Conservation (phyloP, 352 stramenopile genomes). For the Globisporangium takayamanum region DNA sequence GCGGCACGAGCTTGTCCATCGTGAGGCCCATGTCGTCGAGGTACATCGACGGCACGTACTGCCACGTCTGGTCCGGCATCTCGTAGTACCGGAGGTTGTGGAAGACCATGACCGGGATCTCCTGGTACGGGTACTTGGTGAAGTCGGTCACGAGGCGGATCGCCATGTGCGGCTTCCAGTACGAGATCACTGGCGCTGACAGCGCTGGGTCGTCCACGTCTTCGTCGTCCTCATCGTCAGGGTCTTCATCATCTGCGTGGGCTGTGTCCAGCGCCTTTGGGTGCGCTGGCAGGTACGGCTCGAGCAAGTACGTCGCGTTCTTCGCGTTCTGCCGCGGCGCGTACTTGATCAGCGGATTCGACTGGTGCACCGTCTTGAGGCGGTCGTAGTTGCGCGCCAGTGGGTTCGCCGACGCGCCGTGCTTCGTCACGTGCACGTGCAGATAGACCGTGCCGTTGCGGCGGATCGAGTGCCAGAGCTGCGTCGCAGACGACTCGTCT, state of each 20-base stretch:
- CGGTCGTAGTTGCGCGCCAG: conserved; percentile 30
- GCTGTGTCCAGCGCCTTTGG: conserved; percentile 5
- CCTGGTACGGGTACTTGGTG: conserved; percentile 54
- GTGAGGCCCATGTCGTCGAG: conserved; percentile 71
- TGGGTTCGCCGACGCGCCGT: conserved; percentile 40
- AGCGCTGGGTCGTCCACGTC: conserved; percentile 21
- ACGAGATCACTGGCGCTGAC: conserved; percentile 38
- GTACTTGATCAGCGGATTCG: conserved; percentile 52
- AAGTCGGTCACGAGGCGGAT: conserved; percentile 73
- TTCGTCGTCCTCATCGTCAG: neutral
- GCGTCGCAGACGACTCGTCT: neutral
- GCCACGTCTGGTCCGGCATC: conserved; percentile 35
- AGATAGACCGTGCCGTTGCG: conserved; percentile 58
- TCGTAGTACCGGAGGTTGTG: conserved; percentile 61
- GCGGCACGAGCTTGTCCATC: conserved; percentile 56
- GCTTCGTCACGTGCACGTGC: conserved; percentile 65
- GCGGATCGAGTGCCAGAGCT: conserved; percentile 37
- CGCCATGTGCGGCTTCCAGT: conserved; percentile 72
- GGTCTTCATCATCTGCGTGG: conserved; percentile 4
- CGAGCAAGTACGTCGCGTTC: conserved; percentile 53
- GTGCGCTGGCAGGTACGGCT: conserved; percentile 17
- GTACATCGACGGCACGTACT: conserved; percentile 73
- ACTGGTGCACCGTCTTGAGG: conserved; percentile 62
- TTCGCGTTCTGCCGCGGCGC: conserved; percentile 49
- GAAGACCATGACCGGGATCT: conserved; percentile 64